Evolutionary conservation across 805 yeast species (phyloP), one percentile per base, ranked within the genome.

Genomic region (Pichia thaimueangensis): DNA sequence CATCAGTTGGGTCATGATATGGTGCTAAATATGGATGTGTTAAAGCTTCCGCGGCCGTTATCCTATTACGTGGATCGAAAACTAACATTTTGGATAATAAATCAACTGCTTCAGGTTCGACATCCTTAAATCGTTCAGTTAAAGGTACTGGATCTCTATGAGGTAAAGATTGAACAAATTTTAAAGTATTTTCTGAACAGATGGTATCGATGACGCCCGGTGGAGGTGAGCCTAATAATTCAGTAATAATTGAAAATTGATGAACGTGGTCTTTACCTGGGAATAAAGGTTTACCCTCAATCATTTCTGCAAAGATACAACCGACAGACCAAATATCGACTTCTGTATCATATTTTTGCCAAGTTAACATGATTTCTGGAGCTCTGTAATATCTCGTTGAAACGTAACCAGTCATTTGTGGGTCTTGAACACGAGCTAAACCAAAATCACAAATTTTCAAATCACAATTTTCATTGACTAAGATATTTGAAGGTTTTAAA

Each of bases 241-340:
- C 98, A 10, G 98, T 93, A 54, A 93, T 93, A 58, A 93, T 93
- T 30, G 95, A 83, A 60, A 93, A 93, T 70, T 93, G 99, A 64
- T 93, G 96, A 42, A 93, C 97, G 60, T 93, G 98, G 62, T 94
- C 98, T 60, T 86, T 87, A 2, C 93, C 93, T 0, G 91, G 91
- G 53, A 84, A 78, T 11, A 84, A 59, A 0, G 91, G 88, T 45
- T 70, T 70, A 10, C 78, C 72, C 8, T 68, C 60, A 37, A 79
- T 67, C 70, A 83, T 67, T 58, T 84, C 93, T 0, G 85, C 89
- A 32, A 84, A 56, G 28, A 84, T 81, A 56, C 91, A 83, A 1
- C 91, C 93, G 31, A 82, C 81, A 0, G 87, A 78, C 93, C 93
- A 84, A 15, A 83, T 69, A 56, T 84, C 93, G 44, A 84, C 81